A percentile compares a stretch with the other conserved stretches of the same genome.
Conservation (phyloP, 768 basidiomycete genomes). For the Cyclocybe aegerita region DNA sequence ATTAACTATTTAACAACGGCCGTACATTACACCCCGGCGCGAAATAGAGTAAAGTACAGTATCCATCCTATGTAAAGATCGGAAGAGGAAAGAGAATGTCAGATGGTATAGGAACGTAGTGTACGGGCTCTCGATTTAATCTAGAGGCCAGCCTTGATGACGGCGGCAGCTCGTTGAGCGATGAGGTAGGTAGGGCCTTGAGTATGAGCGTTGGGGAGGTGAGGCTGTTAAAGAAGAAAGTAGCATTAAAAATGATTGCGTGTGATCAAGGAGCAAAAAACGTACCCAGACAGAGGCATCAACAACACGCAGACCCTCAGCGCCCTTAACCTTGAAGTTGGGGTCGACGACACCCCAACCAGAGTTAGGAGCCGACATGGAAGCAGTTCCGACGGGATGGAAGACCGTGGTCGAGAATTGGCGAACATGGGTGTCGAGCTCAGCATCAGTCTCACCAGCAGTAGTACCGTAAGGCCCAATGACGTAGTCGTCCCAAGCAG, state of each 20-base stretch:
- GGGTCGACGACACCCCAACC: constrained; percentile 35
- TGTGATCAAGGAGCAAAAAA: not conserved
- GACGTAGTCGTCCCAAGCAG: constrained; percentile 27
- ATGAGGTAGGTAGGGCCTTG: constrained; percentile 32
- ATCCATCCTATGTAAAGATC: too few species aligned
- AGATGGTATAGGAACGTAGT: too few species aligned
- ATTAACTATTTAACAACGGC: too few species aligned
- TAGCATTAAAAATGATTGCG: not conserved
- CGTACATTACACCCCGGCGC: too few species aligned
- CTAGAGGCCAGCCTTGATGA: constrained; percentile 4
- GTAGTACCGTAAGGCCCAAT: constrained; percentile 18
- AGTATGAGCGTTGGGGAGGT: constrained; percentile 22
- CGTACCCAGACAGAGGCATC: constrained; percentile 36
- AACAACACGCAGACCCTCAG: constrained; percentile 31
- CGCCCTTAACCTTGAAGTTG: constrained; percentile 29
- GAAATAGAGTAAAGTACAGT: too few species aligned
- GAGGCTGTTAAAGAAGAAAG: constrained; percentile 2
- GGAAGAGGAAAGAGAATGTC: too few species aligned
- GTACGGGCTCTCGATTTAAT: too few species aligned
- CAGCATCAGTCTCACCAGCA: constrained; percentile 21
- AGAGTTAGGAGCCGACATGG: constrained; percentile 27
- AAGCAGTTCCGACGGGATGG: constrained; percentile 34
- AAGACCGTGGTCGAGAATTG: constrained; percentile 17
- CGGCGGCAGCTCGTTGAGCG: constrained; percentile 31
- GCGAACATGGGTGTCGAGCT: constrained; percentile 24